Conservation (phyloP, 805 yeast genomes). For the Dipodascopsis tothii region DNA sequence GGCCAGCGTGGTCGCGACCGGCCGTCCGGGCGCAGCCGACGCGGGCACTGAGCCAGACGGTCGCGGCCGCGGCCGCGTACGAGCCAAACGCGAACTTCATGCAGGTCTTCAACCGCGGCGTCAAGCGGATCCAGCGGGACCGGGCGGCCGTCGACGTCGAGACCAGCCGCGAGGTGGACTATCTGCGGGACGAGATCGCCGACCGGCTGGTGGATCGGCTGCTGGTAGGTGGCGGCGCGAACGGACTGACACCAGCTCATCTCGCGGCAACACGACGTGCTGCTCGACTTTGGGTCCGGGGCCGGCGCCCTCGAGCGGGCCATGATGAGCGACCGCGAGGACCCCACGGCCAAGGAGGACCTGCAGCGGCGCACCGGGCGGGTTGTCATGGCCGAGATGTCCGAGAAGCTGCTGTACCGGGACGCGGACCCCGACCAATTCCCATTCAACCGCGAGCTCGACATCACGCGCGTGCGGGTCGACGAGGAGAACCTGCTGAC, state of each 20-base stretch:
- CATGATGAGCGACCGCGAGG: conserved; percentile 33
- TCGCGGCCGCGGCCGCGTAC: no score
- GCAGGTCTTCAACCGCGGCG: conserved; percentile 55
- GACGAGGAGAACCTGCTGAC: conserved; percentile 54
- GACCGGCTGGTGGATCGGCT: conserved; percentile 64
- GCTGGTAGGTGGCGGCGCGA: conserved; percentile 37
- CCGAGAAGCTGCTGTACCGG: conserved; percentile 45
- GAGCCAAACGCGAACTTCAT: no score
- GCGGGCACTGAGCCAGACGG: no score
- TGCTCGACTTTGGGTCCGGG: conserved; percentile 68
- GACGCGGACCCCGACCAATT: conserved; percentile 37
- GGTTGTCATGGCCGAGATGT: conserved; percentile 62
- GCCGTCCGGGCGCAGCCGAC: no score
- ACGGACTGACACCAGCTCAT: conserved; percentile 50
- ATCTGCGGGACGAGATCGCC: conserved; percentile 68
- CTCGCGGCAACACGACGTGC: conserved; percentile 50
- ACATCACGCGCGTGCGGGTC: conserved; percentile 45
- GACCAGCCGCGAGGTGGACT: conserved; percentile 54
- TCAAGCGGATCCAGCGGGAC: conserved; percentile 56
- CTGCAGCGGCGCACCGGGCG: conserved; percentile 48
- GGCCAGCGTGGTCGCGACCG: no score
- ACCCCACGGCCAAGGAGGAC: conserved; percentile 41
- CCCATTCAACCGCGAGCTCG: conserved; percentile 39
- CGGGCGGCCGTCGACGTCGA: conserved; percentile 43
- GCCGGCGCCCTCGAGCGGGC: conserved; percentile 53